These are phyloP conservation scores for Meyerozyma carpophila DNA, from an alignment of 1,139 yeast species.

Conservation along the genomic window DNA sequence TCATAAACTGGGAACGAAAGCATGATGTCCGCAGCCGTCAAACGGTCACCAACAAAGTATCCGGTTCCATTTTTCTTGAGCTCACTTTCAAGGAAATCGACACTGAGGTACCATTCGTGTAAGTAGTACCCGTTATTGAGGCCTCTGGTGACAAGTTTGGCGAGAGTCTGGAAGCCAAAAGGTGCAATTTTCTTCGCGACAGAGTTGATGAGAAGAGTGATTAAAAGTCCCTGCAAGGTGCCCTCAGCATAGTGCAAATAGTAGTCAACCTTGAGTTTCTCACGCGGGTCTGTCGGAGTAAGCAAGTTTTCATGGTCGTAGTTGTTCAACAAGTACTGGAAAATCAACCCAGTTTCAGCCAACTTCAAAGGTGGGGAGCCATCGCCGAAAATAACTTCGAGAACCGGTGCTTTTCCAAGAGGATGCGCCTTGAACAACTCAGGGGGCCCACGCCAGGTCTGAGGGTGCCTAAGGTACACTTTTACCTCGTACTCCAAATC, in stretches of 20 bases:
- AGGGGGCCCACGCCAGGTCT: slow-evolving; percentile 38
- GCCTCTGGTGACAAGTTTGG: slow-evolving; percentile 34
- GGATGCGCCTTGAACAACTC: slow-evolving; percentile 51
- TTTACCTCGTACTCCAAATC: slow-evolving; percentile 47
- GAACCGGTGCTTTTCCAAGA: slow-evolving; percentile 51
- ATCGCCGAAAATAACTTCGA: slow-evolving; percentile 42
- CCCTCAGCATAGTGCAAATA: slow-evolving; percentile 55
- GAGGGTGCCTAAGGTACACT: slow-evolving; percentile 41
- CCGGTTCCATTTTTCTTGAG: slow-evolving; percentile 37
- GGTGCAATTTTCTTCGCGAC: slow-evolving; percentile 41
- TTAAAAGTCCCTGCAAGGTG: slow-evolving; percentile 42
- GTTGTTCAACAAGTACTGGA: slow-evolving; percentile 36
- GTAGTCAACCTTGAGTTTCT: slow-evolving; percentile 40
- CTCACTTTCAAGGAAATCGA: slow-evolving; percentile 37
- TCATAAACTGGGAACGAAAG: slow-evolving; percentile 36
- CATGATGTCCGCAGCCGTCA: slow-evolving; percentile 59
- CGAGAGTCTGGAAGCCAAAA: slow-evolving; percentile 36
- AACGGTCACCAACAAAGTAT: slow-evolving; percentile 48
- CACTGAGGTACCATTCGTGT: slow-evolving; percentile 36
- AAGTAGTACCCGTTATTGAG: slow-evolving; percentile 39
- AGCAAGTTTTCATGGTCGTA: slow-evolving; percentile 35
- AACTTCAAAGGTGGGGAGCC: slow-evolving; percentile 32
- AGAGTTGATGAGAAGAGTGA: slow-evolving; percentile 38
- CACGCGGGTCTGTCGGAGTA: slow-evolving; percentile 25
- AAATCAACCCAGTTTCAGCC: slow-evolving; percentile 45